Evolutionary conservation across 768 basidiomycete species (phyloP).

Genomic region (Vararia minispora): DNA sequence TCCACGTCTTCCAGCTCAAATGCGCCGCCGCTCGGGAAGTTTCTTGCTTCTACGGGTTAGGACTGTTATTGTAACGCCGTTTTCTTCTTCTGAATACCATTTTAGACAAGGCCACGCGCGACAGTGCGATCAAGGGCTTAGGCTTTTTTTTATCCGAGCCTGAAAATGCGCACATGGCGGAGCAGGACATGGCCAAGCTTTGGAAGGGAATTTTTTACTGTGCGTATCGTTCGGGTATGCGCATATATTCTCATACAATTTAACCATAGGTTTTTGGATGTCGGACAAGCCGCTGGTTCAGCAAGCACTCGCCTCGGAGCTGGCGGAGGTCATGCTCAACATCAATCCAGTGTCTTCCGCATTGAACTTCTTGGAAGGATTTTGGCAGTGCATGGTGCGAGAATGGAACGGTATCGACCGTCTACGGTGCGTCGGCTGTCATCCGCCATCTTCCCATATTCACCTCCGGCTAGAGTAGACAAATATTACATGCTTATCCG

Average conservation of each 20-base stretch:
- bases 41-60: conserved; percentile 82
- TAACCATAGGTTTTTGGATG: conserved; percentile 88
- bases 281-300: conserved; percentile 97
- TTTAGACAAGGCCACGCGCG: conserved; percentile 82
- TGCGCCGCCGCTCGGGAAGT: conserved; percentile 72
- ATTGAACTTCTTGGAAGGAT: conserved; percentile 72
- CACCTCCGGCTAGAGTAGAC: conserved; percentile 60
- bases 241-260: neutral
- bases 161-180: conserved; percentile 43
- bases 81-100: neutral
- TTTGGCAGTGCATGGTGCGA: conserved; percentile 83
- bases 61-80: conserved; percentile 5
- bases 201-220: conserved; percentile 99
- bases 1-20: conserved; percentile 20
- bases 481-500: conserved; percentile 96
- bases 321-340: conserved; percentile 70
- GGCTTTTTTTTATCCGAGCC: conserved; percentile 68
- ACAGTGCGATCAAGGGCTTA: conserved; percentile 80
- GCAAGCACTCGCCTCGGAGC: conserved; percentile 76
- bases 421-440: conserved; percentile 51
- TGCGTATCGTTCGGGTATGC: conserved; percentile 23
- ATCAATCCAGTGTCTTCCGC: conserved; percentile 49
- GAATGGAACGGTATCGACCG: conserved; percentile 95
- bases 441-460: neutral
- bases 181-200: conserved; percentile 76